These are phyloP conservation scores for Leersia perrieri DNA, from an alignment of 176 grass and related monocot species.

Conservation along the genomic window DNA sequence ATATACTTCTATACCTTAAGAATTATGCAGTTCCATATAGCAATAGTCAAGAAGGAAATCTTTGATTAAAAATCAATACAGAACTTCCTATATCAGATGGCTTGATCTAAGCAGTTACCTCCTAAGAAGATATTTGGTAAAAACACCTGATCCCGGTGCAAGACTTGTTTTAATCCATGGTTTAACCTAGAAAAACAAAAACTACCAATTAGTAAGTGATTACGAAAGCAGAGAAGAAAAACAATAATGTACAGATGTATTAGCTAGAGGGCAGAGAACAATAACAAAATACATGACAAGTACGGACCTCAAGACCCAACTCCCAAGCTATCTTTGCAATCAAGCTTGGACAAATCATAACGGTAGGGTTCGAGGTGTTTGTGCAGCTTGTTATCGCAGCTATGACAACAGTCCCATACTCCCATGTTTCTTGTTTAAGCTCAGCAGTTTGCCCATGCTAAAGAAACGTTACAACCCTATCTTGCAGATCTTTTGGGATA, in stretches of 20 bases:
- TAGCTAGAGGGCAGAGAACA: background rate
- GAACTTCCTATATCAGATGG: background rate
- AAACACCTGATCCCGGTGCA: slow-evolving; percentile 63
- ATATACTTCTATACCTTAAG: too few relatives aligned
- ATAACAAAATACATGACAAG: background rate
- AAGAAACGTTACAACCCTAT: slow-evolving; percentile 52
- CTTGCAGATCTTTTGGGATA: slow-evolving; percentile 49
- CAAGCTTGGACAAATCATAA: slow-evolving; percentile 57
- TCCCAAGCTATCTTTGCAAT: slow-evolving; percentile 59
- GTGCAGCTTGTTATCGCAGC: slow-evolving; percentile 71
- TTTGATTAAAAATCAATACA: background rate
- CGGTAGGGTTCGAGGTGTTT: slow-evolving; percentile 61
- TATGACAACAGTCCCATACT: slow-evolving; percentile 69
- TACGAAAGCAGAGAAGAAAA: background rate
- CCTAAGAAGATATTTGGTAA: slow-evolving; percentile 62
- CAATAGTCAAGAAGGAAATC: background rate
- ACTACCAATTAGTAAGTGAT: background rate
- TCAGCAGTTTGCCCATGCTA: slow-evolving; percentile 50
- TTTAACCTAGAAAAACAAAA: slow-evolving; percentile 46
- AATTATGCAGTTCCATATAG: background rate
- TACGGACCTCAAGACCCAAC: slow-evolving; percentile 50
- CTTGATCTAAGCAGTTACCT: slow-evolving; percentile 29
- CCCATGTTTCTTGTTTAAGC: too few relatives aligned
- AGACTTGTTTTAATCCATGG: slow-evolving; percentile 67
- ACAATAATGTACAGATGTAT: background rate